These are phyloP conservation scores for Colletotrichum navitas DNA, from an alignment of 2,329 filamentous ascomycete genomes.

Conservation along the genomic window DNA sequence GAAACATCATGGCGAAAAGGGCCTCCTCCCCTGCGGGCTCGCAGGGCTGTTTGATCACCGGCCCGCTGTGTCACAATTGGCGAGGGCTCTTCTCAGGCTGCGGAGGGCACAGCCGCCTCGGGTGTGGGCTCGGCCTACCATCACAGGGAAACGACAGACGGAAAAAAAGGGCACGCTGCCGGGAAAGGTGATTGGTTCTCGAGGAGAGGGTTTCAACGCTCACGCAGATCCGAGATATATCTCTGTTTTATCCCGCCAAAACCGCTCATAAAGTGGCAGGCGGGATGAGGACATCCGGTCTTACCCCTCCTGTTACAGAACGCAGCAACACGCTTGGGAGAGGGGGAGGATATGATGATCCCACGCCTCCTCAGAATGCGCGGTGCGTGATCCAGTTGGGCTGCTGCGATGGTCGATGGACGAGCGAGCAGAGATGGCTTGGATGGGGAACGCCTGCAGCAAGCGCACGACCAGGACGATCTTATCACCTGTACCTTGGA, in stretches of 20 bases:
- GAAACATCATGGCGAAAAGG: neutral
- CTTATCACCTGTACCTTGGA: neutral
- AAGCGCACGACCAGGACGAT: neutral
- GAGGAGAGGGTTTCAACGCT: neutral
- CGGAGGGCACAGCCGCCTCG: neutral
- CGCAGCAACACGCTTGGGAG: neutral
- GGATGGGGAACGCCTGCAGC: neutral
- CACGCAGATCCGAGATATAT: neutral
- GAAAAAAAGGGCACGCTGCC: neutral
- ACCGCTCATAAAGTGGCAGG: neutral
- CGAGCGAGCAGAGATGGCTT: no score
- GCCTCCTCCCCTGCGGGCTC: neutral
- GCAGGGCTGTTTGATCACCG: neutral
- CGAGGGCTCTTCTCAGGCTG: neutral
- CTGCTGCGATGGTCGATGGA: no score
- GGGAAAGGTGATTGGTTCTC: neutral
- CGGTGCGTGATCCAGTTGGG: neutral
- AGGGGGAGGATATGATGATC: neutral
- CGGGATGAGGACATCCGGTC: neutral
- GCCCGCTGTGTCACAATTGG: neutral
- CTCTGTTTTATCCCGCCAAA: neutral
- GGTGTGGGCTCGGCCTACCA: neutral
- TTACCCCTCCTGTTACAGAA: neutral
- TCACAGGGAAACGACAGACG: neutral
- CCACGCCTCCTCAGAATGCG: neutral